Evolutionary conservation across 1,284 basidiomycete genomes (phyloP), one percentile per base, ranked within the genome.

Genomic region (Takashimella koratensis): DNA sequence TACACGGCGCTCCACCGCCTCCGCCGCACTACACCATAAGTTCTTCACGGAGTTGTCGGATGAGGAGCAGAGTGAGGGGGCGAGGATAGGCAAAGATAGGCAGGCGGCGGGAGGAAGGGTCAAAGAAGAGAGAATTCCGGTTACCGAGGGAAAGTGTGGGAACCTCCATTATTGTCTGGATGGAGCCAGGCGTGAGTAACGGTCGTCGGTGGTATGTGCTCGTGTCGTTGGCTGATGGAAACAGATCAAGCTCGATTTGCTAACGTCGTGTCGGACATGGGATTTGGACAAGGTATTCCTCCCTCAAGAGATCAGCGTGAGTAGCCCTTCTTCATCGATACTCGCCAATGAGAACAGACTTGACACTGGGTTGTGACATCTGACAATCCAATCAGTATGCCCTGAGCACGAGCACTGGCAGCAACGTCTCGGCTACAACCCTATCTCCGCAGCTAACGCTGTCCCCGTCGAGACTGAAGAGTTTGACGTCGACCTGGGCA

Each of bases 1-100:
- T 6, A 86, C 84, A 42, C 82, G 81, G 47, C 83, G 92, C 10
- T 81, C 86, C 49, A 91, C 88, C 2, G 88, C 92, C 1, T 80
- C 81, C 6, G 77, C 82, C 8, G 89, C 88, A 4, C 79, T 96
- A 48, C 81, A 82, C 57, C 91, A 95, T 68, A 80, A 82, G 1
- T 95, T 94, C 75, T 79, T 95, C 24, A 60, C 50, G 22, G 63
- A 71, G 47, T 51, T 54, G 1, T 64, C 59, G 59, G 59, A 60
- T 26, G 56, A 57, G 21, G 59, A 53, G 20, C 56, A 8, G 30
- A 36, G 30, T 8, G 16, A 8, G 8, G 11, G 40, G 39, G 16
- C 22, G 30, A 2, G 53, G 53, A 5, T 41, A 54, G 5, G 57
- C 16, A 16, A 53, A 16, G 55, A 58, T 30, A 45, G 45, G 20